phyloP scores from a whole-genome alignment of 1,284 basidiomycete genomes.

The Sporisorium scitamineum region DNA sequence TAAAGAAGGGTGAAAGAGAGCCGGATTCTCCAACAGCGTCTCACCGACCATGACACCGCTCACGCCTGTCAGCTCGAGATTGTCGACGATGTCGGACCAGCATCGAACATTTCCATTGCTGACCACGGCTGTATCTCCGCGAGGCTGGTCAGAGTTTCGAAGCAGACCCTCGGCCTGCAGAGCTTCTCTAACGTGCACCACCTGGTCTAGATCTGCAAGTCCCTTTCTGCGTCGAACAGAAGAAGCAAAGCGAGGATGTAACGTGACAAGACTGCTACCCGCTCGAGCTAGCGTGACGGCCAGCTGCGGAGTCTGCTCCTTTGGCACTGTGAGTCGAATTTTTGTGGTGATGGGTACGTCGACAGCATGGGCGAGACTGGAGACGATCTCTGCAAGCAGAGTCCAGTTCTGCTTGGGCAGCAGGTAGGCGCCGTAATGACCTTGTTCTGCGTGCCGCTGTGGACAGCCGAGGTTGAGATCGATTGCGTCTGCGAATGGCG shows the following conservation, averaged over 20 bases:
- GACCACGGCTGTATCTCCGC: constrained; percentile 74
- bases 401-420: constrained; percentile 78
- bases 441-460: constrained; percentile 77
- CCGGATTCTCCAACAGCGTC: constrained; percentile 77
- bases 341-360: constrained; percentile 76
- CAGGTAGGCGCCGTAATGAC: constrained; percentile 80
- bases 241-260: constrained; percentile 80
- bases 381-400: constrained; percentile 75
- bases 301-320: constrained; percentile 74
- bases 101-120: constrained; percentile 81
- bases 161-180: constrained; percentile 64
- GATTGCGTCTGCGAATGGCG: constrained; percentile 74
- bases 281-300: constrained; percentile 75
- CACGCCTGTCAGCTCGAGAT: constrained; percentile 75
- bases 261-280: constrained; percentile 77
- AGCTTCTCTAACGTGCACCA: constrained; percentile 73
- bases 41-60: constrained; percentile 84
- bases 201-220: constrained; percentile 76
- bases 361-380: constrained; percentile 69
- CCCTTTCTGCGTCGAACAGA: constrained; percentile 77
- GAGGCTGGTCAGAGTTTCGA: constrained; percentile 55
- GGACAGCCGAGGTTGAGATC: constrained; percentile 79
- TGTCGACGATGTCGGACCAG: constrained; percentile 74
- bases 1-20: constrained; percentile 30
- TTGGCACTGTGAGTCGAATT: constrained; percentile 72